Evolutionary conservation across 2,329 filamentous ascomycete species (phyloP).

Genomic region (Aspergillus neoniger): DNA sequence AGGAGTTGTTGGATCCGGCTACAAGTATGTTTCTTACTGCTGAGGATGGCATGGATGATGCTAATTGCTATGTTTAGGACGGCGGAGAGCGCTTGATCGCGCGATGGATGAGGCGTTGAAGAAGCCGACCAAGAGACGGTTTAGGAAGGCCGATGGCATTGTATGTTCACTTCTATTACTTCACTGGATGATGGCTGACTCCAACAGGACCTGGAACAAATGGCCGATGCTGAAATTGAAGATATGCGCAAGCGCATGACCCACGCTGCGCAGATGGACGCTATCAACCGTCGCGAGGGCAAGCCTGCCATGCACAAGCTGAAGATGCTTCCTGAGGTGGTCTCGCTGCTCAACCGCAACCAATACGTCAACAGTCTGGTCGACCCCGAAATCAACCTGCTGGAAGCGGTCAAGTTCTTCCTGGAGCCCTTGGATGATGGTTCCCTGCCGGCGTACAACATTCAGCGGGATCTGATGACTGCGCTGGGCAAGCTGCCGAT

Average conservation of each 20-base stretch:
- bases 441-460: conserved; percentile 92
- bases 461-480: conserved; percentile 90
- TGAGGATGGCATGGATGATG: neutral
- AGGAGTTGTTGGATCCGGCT: conserved; percentile 79
- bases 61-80: conserved; percentile 46
- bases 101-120: conserved; percentile 88
- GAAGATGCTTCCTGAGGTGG: conserved; percentile 87
- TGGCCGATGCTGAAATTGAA: conserved; percentile 87
- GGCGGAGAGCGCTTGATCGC: conserved; percentile 78
- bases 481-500: conserved; percentile 80
- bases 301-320: conserved; percentile 89
- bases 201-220: conserved; percentile 77
- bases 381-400: conserved; percentile 91
- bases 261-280: conserved; percentile 82
- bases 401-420: conserved; percentile 96
- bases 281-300: conserved; percentile 73
- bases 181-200: conserved; percentile 14
- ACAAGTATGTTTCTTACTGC: conserved; percentile 61
- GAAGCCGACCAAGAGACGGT: conserved; percentile 69
- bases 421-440: conserved; percentile 93
- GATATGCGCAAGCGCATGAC: conserved; percentile 89
- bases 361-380: conserved; percentile 78
- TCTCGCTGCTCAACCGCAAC: conserved; percentile 84
- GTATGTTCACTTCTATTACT: conserved; percentile 53
- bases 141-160: conserved; percentile 82